phyloP scores from a whole-genome alignment of 2,329 filamentous ascomycete genomes.

The Tolypocladium nubicola region DNA sequence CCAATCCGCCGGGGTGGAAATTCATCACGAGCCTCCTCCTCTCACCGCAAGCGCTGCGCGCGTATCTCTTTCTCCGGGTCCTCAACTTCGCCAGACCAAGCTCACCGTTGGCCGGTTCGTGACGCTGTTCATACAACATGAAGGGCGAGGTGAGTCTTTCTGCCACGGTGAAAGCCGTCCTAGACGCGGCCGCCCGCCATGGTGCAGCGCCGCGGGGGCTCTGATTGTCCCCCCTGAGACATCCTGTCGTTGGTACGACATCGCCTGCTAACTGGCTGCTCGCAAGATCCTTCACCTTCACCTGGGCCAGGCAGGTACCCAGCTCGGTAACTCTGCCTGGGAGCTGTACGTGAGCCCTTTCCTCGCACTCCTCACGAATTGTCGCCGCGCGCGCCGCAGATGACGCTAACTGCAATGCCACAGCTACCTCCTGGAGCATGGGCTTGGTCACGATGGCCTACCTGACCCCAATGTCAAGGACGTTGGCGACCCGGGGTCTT shows the following conservation, averaged over 20 bases:
- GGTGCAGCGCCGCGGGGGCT: not conserved
- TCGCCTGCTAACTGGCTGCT: conserved; percentile 6
- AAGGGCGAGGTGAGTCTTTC: conserved; percentile 42
- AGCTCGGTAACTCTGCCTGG: conserved; percentile 68
- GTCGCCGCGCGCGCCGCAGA: not conserved
- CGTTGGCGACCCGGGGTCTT: conserved; percentile 50
- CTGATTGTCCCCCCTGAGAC: not conserved
- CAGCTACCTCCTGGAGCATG: conserved; percentile 65
- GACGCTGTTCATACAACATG: conserved; percentile 28
- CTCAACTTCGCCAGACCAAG: conserved; percentile 10
- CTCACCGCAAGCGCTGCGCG: conserved; percentile 23
- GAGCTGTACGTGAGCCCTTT: conserved; percentile 51
- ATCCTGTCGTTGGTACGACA: conserved; percentile 1
- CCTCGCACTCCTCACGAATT: conserved; percentile 2
- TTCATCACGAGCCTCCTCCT: conserved; percentile 20
- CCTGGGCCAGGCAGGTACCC: conserved; percentile 58
- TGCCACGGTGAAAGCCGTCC: not conserved
- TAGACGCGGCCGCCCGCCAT: not conserved
- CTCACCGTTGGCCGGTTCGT: conserved; percentile 9
- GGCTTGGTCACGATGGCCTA: conserved; percentile 53
- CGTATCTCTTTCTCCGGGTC: conserved; percentile 14
- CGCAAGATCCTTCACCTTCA: conserved; percentile 52
- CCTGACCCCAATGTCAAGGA: conserved; percentile 52
- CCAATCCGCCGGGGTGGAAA: conserved; percentile 11
- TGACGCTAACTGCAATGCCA: conserved; percentile 12